Evolutionary conservation across 2,329 filamentous ascomycete species (phyloP).

Genomic region (Helminthosporium solani): DNA sequence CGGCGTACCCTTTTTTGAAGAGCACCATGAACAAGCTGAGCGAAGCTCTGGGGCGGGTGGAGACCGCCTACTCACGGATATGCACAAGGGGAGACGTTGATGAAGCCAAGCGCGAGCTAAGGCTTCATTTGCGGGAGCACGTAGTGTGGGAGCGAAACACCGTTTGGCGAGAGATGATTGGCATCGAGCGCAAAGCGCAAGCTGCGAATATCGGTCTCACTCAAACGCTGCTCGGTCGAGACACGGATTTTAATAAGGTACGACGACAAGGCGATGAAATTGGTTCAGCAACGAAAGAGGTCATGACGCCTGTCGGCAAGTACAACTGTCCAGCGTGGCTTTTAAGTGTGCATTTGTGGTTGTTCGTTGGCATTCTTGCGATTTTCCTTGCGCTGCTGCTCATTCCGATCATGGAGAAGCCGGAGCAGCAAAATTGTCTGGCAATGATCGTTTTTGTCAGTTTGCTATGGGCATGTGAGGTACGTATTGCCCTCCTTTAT

Average conservation of each 20-base stretch:
- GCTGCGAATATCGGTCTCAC: conserved; percentile 83
- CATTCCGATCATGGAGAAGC: conserved; percentile 77
- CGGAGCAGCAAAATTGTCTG: conserved; percentile 93
- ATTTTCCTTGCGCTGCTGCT: conserved; percentile 74
- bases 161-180: conserved; percentile 98
- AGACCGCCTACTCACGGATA: conserved; percentile 75
- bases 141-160: conserved; percentile 99
- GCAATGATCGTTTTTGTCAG: conserved; percentile 93
- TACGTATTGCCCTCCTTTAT: conserved; percentile 36
- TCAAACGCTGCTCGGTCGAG: conserved; percentile 75
- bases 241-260: conserved; percentile 65
- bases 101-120: conserved; percentile 78
- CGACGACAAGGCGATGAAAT: conserved; percentile 83
- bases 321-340: conserved; percentile 79
- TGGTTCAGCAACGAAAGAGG: conserved; percentile 63
- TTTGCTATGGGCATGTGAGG: conserved; percentile 94
- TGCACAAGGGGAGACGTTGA: conserved; percentile 78
- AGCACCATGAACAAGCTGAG: conserved; percentile 71
- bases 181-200: conserved; percentile 91
- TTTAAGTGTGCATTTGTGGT: conserved; percentile 77
- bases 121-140: conserved; percentile 89
- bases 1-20: conserved; percentile 77
- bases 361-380: conserved; percentile 67
- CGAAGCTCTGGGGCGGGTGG: conserved; percentile 70
- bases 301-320: conserved; percentile 77